A percentile compares a stretch with the other conserved stretches of the same genome.
Conservation (phyloP, 1,284 basidiomycete genomes). For the Porodaedalea pini region DNA sequence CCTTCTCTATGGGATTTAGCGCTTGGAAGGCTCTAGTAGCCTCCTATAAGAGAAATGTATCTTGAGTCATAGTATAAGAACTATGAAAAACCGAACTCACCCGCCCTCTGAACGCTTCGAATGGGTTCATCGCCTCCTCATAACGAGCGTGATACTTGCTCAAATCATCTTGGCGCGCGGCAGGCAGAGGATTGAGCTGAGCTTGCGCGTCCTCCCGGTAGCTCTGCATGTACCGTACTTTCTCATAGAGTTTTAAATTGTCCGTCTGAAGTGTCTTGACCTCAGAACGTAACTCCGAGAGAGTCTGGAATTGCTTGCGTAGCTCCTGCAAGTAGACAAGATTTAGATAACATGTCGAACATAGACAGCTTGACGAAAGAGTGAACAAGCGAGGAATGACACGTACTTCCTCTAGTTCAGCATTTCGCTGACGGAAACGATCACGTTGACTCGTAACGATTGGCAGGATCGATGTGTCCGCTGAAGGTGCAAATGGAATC, state of each 20-base stretch:
- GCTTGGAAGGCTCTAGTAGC: conserved; percentile 88
- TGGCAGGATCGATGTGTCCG: conserved; percentile 88
- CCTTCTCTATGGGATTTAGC: conserved; percentile 88
- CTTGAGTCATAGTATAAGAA: background rate
- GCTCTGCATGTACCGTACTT: conserved; percentile 94
- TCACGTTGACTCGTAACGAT: conserved; percentile 97
- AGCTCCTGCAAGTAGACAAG: conserved; percentile 60
- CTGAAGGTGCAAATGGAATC: conserved; percentile 67
- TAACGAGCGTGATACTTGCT: conserved; percentile 89
- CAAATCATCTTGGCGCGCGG: conserved; percentile 62
- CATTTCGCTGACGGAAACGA: conserved; percentile 91
- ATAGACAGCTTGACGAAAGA: conserved; percentile 6
- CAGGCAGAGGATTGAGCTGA: conserved; percentile 66
- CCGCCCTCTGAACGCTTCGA: conserved; percentile 92
- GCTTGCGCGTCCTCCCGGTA: conserved; percentile 73
- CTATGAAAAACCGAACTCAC: conserved; percentile 39
- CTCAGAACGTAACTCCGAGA: conserved; percentile 86
- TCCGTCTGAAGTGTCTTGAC: conserved; percentile 87
- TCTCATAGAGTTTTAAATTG: conserved; percentile 94
- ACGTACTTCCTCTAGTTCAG: conserved; percentile 89
- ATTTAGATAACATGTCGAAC: background rate
- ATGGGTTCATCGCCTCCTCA: conserved; percentile 96
- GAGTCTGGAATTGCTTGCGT: conserved; percentile 88
- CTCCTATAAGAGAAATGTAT: conserved; percentile 56
- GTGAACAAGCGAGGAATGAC: conserved; percentile 3